Evolutionary conservation across 257 asterid species (phyloP).

Genomic region (Petrea volubilis): DNA sequence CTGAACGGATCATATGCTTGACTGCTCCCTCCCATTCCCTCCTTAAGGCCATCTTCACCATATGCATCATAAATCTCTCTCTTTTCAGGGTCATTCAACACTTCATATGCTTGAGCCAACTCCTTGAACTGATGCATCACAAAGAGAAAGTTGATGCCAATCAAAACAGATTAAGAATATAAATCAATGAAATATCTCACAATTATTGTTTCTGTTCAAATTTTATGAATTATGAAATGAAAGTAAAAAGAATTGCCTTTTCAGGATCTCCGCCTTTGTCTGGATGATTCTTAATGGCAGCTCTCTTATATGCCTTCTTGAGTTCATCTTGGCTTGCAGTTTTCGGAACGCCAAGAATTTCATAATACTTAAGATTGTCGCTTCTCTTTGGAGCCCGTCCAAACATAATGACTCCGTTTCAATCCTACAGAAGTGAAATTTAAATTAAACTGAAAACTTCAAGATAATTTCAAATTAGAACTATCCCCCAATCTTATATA

Average conservation of each 20-base stretch:
- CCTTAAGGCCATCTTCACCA: slow-evolving; percentile 63
- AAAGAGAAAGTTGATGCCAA: background rate
- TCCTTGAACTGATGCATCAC: slow-evolving; percentile 50
- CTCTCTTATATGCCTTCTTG: slow-evolving; percentile 56
- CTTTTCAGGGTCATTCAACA: slow-evolving; percentile 50
- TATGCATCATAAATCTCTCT: slow-evolving; percentile 48
- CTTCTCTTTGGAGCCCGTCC: slow-evolving; percentile 41
- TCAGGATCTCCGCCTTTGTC: slow-evolving; percentile 72
- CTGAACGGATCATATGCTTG: slow-evolving; percentile 46
- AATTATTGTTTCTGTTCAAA: background rate
- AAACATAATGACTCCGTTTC: slow-evolving; percentile 34
- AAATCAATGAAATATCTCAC: background rate
- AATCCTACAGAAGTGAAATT: slow-evolving; percentile 1
- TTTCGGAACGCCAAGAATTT: slow-evolving; percentile 48
- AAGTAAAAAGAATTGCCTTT: slow-evolving; percentile 28
- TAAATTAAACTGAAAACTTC: background rate
- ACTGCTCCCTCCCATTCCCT: slow-evolving; percentile 47
- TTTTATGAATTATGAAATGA: background rate
- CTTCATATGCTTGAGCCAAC: slow-evolving; percentile 60
- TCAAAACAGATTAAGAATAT: background rate
- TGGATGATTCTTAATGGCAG: slow-evolving; percentile 59
- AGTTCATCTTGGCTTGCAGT: slow-evolving; percentile 50
- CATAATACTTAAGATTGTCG: slow-evolving; percentile 48
- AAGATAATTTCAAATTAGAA: background rate
- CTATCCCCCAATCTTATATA: no score